phyloP scores from a whole-genome alignment of 805 yeast genomes.

The Teunomyces aglyptinius region DNA sequence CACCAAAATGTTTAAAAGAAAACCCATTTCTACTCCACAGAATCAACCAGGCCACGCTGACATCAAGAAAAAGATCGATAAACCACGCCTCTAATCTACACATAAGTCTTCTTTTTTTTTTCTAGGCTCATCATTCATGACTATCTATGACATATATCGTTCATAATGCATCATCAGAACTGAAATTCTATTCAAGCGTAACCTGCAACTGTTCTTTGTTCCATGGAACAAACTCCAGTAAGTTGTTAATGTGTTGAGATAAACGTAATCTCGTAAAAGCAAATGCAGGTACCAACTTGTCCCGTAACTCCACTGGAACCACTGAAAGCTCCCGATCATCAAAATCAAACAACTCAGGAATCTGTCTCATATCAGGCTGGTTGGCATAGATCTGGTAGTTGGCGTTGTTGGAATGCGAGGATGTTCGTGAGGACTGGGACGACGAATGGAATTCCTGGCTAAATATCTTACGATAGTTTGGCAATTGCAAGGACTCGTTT shows the following conservation, averaged over 20 bases:
- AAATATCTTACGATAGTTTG: constrained; percentile 43
- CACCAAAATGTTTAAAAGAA: constrained; percentile 21
- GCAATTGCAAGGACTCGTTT: constrained; percentile 34
- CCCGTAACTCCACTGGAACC: constrained; percentile 36
- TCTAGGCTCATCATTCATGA: constrained; percentile 6
- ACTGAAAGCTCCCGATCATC: constrained; percentile 50
- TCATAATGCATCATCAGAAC: constrained; percentile 2
- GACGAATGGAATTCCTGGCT: constrained; percentile 30
- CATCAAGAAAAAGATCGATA: constrained; percentile 24
- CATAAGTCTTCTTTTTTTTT: neutral
- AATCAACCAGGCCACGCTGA: constrained; percentile 2
- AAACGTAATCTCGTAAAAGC: constrained; percentile 28
- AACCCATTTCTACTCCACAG: constrained; percentile 1
- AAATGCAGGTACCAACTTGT: constrained; percentile 43
- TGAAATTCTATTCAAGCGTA: constrained; percentile 27
- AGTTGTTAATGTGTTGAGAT: constrained; percentile 13
- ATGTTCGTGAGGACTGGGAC: constrained; percentile 13
- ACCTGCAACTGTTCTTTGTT: constrained; percentile 29
- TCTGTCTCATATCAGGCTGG: constrained; percentile 40
- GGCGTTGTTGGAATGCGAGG: constrained; percentile 33
- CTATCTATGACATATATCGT: constrained; percentile 4
- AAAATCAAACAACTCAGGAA: constrained; percentile 54
- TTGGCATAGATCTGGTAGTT: constrained; percentile 38
- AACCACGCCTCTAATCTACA: constrained; percentile 28
- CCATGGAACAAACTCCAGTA: constrained; percentile 42